Evolutionary conservation across 371 early-diverging fungal species (phyloP), one percentile per base, ranked within the genome.

Genomic region (Saksenaea oblongispora): DNA sequence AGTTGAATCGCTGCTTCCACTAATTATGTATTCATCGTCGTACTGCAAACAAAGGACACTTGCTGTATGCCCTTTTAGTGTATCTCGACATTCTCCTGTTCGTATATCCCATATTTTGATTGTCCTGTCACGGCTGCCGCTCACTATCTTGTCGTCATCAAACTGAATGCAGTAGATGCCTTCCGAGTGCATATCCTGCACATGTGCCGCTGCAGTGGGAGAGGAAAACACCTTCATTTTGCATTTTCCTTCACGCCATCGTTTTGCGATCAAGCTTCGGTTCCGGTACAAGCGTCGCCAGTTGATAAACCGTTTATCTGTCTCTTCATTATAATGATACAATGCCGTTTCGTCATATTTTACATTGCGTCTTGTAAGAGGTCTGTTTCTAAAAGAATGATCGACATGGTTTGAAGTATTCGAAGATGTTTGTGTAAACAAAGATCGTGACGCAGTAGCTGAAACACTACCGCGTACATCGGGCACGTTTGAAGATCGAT

Each of bases 101-200:
- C 56, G 81, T 34, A 93, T 75, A 64, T 91, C 87, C 96, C 96
- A 97, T 15, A 95, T 71, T 62, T 90, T 87, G 62, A 97, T 79
- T 8, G 88, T 88, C 14, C 85, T 78, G 70, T 97, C 98, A 5
- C 94, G 85, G 17, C 93, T 92, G 0, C 96, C 96, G 5, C 90
- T 90, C 15, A 93, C 84, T 22, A 96, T 75, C 55, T 84, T 83
- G 35, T 73, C 59, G 0, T 75, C 75, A 62, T 92, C 91, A 64
- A 92, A 91, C 72, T 94, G 97, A 13, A 96, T 79, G 66, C 95
- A 95, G 65, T 98, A 95, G 34, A 99, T 93, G 26, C 94, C 89
- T 61, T 97, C 98, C 0, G 79, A 64, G 68, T 98, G 99, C 28
- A 96, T 90, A 24, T 79, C 77, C 51, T 22, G 22, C 24, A 47